Evolutionary conservation across 495 filamentous ascomycete species (phyloP), one percentile per base, ranked within the genome.

Genomic region (Trichoderma asperelloides): DNA sequence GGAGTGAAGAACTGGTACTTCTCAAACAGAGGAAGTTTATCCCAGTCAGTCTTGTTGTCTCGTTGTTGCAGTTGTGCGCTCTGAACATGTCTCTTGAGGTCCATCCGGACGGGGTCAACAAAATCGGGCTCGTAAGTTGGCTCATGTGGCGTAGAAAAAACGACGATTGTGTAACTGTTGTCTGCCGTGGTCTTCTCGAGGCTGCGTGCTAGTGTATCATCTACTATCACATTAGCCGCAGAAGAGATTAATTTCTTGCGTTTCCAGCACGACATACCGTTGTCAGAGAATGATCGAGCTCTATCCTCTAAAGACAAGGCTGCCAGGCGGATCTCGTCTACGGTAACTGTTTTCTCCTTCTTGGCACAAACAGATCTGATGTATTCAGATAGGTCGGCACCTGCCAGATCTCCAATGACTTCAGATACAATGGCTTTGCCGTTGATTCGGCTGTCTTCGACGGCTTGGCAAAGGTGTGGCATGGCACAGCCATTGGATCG

Each of bases 1-100:
- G 93, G 91, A 23, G 86, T 91, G 33, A 98, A 88, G 79, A 89
- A 97, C 74, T 95, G 89, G 74, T 98, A 98, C 72, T 88, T 89
- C 76, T 93, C 87, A 73, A 98, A 98, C 62, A 98, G 77, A 40
- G 91, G 88, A 25, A 80, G 77, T 33, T 71, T 73, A 28, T 78
- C 72, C 16, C 75, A 65, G 6, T 70, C 69, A 5, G 68, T 71
- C 65, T 72, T 66, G 63, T 71, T 71, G 25, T 71, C 68, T 41
- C 68, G 71, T 65, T 51, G 65, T 28, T 60, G 68, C 37, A 71
- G 37, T 43, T 45, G 67, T 7, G 37, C 2, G 11, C 33, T 47
- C 47, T 21, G 45, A 65, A 69, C 66, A 66, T 77, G 69, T 30
- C 82, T 73, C 77, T 82, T 84, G 49, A 86, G 70, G 62, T 86